These are phyloP conservation scores for Stylosanthes scabra DNA, from an alignment of 331 rosid genomes.

Conservation along the genomic window DNA sequence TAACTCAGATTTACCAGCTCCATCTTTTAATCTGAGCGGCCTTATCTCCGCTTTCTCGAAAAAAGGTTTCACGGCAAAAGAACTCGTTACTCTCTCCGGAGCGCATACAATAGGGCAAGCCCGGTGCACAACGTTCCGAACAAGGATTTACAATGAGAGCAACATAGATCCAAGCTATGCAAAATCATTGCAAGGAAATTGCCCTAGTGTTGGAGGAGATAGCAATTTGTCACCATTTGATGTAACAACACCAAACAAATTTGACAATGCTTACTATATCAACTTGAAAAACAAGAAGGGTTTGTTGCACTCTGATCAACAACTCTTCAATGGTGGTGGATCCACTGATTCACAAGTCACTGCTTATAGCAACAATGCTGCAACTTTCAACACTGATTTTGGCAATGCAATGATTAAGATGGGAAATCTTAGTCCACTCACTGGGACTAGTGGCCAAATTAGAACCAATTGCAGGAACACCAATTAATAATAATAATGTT, in stretches of 20 bases:
- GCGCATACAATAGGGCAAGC: constrained; percentile 81
- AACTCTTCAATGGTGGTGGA: constrained; percentile 65
- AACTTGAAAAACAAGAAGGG: constrained; percentile 64
- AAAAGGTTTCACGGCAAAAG: constrained; percentile 66
- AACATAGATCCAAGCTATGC: constrained; percentile 66
- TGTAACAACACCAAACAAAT: constrained; percentile 43
- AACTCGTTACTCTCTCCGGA: constrained; percentile 57
- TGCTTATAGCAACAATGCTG: constrained; percentile 39
- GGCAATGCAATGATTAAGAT: constrained; percentile 76
- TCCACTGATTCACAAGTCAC: constrained; percentile 65
- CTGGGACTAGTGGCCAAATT: constrained; percentile 74
- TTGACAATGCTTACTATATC: constrained; percentile 71
- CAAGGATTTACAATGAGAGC: constrained; percentile 63
- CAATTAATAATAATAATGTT: constrained; percentile 20
- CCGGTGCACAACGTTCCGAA: constrained; percentile 50
- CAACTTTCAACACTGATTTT: constrained; percentile 59
- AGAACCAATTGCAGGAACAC: constrained; percentile 57
- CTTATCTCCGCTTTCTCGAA: constrained; percentile 59
- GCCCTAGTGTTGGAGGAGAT: constrained; percentile 70
- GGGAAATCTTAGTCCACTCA: constrained; percentile 78
- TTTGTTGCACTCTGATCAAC: constrained; percentile 79
- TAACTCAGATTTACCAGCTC: constrained; percentile 64
- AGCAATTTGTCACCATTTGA: constrained; percentile 63
- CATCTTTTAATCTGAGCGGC: constrained; percentile 41
- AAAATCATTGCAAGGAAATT: constrained; percentile 45